Percentiles rank a stretch among this genome's conserved stretches.
Conservation (phyloP, 495 filamentous ascomycete species). For the Penicillium silybi region DNA sequence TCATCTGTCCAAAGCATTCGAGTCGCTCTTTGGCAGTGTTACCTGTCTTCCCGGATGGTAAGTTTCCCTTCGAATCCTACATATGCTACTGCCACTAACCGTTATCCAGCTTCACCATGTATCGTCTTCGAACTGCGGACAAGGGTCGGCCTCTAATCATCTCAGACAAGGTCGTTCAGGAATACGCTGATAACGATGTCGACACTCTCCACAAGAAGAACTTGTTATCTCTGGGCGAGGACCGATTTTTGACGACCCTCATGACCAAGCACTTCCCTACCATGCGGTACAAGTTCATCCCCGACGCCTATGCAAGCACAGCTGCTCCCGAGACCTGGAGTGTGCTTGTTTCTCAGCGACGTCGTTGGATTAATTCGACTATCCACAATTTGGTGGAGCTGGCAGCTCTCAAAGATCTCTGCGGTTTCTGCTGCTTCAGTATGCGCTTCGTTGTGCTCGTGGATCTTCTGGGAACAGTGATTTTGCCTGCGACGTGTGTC, state of each 20-base stretch:
- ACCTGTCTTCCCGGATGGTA: slow-evolving; percentile 99
- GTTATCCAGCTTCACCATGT: slow-evolving; percentile 87
- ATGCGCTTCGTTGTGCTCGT: slow-evolving; percentile 98
- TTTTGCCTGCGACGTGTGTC: slow-evolving; percentile 84
- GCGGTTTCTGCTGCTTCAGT: slow-evolving; percentile 98
- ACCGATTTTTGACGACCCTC: slow-evolving; percentile 94
- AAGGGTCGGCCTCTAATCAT: slow-evolving; percentile 90
- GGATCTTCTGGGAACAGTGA: slow-evolving; percentile 89
- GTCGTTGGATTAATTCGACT: slow-evolving; percentile 98
- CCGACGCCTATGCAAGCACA: slow-evolving; percentile 87
- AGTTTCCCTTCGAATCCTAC: slow-evolving; percentile 25
- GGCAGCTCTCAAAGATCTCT: slow-evolving; percentile 83
- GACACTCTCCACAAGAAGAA: slow-evolving; percentile 99
- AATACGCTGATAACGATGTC: slow-evolving; percentile 82
- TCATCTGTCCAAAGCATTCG: slow-evolving; percentile 89
- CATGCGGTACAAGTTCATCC: slow-evolving; percentile 95
- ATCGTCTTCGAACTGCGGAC: slow-evolving; percentile 88
- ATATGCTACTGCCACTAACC: slow-evolving; percentile 27
- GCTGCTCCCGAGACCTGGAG: slow-evolving; percentile 92
- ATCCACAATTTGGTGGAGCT: slow-evolving; percentile 92
- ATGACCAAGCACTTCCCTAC: slow-evolving; percentile 96
- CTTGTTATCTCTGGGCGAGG: slow-evolving; percentile 87
- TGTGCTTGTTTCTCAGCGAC: slow-evolving; percentile 88
- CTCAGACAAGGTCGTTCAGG: slow-evolving; percentile 75
- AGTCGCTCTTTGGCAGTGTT: slow-evolving; percentile 91